These are phyloP conservation scores for Sonneratia caseolaris DNA, from an alignment of 345 rosid genomes.

Conservation along the genomic window DNA sequence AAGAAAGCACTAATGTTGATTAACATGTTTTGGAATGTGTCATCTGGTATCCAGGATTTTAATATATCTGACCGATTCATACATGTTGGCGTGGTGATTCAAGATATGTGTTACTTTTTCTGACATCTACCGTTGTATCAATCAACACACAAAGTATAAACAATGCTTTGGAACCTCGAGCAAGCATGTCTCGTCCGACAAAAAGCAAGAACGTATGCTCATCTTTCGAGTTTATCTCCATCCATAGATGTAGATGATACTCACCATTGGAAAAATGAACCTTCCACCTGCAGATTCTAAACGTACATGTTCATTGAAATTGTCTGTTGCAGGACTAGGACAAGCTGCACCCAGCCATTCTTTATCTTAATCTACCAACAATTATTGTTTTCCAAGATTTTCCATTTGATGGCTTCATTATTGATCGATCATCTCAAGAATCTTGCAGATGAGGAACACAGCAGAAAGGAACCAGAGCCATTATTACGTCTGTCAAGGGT, in stretches of 20 bases:
- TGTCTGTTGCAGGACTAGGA: too few relatives aligned
- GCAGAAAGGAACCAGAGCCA: background rate
- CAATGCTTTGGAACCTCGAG: background rate
- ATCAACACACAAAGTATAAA: background rate
- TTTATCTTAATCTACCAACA: too few relatives aligned
- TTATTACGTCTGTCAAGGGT: background rate
- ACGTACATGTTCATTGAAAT: too few relatives aligned
- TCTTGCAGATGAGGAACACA: background rate
- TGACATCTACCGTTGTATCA: background rate
- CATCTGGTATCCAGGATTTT: too few relatives aligned
- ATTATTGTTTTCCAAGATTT: background rate
- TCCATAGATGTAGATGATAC: too few relatives aligned
- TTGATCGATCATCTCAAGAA: background rate
- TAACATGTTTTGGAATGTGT: too few relatives aligned
- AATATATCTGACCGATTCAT: too few relatives aligned
- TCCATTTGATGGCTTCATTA: background rate
- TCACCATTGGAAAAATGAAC: too few relatives aligned
- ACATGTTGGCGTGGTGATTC: background rate
- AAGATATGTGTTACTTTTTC: background rate
- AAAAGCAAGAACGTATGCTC: too few relatives aligned
- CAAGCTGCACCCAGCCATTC: too few relatives aligned
- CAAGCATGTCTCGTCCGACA: background rate
- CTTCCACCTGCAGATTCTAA: too few relatives aligned
- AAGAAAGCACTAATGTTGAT: background rate
- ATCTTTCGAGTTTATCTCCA: background rate